Evolutionary conservation across 768 basidiomycete genomes (phyloP).

Genomic region (Russula sp.): DNA sequence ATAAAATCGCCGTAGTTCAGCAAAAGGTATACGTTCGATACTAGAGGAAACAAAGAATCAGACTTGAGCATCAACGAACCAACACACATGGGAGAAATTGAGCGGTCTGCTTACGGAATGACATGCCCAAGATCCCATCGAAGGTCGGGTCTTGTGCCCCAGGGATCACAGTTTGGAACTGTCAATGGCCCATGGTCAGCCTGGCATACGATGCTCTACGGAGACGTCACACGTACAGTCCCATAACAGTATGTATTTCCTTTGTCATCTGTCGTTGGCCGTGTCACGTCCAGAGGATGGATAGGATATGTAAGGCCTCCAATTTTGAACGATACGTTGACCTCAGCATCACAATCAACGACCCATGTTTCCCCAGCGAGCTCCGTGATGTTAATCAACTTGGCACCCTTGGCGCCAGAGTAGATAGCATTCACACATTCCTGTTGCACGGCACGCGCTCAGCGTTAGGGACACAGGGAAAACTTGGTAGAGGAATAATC

Average conservation of each 20-base stretch:
- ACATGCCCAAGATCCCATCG: constrained; percentile 71
- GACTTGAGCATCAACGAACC: background rate
- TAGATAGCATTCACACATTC: constrained; percentile 60
- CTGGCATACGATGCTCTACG: background rate
- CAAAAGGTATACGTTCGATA: constrained; percentile 61
- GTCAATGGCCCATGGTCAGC: constrained; percentile 32
- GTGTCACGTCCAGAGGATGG: constrained; percentile 61
- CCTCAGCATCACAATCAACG: constrained; percentile 58
- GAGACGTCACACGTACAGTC: constrained; percentile 24
- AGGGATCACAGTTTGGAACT: constrained; percentile 67
- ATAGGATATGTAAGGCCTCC: constrained; percentile 54
- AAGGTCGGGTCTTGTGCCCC: constrained; percentile 51
- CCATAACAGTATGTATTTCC: constrained; percentile 40
- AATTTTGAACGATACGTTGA: constrained; percentile 65
- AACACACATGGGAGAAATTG: background rate
- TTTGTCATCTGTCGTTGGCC: constrained; percentile 36
- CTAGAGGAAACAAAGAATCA: constrained; percentile 37
- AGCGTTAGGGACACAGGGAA: constrained; percentile 23
- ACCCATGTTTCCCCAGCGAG: constrained; percentile 53
- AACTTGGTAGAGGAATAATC: background rate
- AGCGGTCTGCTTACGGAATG: constrained; percentile 49
- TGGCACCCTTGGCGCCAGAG: constrained; percentile 49
- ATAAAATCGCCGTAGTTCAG: constrained; percentile 65
- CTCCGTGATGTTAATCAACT: constrained; percentile 39
- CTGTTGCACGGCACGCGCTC: constrained; percentile 34